Percentiles rank a stretch among this genome's conserved stretches.
Conservation (phyloP, 306 rosid genomes). For the Heteromeles arbutifolia region DNA sequence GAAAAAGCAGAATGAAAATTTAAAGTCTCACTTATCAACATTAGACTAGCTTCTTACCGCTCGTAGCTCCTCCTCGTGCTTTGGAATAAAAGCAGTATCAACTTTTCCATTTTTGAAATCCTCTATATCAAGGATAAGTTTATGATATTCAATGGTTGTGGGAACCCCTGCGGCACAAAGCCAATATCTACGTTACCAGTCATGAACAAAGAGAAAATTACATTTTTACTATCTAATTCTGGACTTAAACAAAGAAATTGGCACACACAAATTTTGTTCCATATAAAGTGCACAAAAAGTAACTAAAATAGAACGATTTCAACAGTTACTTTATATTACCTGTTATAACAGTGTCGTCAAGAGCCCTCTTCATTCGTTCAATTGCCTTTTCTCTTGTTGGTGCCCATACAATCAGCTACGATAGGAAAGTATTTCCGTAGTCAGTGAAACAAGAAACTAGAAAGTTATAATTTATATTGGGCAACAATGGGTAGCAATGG, state of each 20-base stretch:
- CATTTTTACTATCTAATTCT: background rate
- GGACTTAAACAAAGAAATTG: background rate
- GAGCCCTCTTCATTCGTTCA: conserved; percentile 96
- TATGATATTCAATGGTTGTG: conserved; percentile 97
- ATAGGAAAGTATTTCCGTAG: background rate
- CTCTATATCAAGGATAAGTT: conserved; percentile 90
- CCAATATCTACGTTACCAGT: background rate
- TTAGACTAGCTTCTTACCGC: conserved; percentile 42
- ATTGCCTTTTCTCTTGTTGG: conserved; percentile 96
- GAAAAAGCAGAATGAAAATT: background rate
- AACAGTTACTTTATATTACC: conserved; percentile 31
- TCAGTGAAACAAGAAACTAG: background rate
- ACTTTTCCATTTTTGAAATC: conserved; percentile 90
- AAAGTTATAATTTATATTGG: background rate
- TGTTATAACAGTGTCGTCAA: conserved; percentile 81
- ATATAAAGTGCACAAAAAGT: background rate
- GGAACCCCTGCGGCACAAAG: conserved; percentile 67
- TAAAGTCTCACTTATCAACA: background rate
- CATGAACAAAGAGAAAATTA: background rate
- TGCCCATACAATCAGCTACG: conserved; percentile 96
- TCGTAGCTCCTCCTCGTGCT: conserved; percentile 78
- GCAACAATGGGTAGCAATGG: background rate
- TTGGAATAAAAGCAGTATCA: conserved; percentile 93
- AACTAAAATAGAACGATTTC: background rate
- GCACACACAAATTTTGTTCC: background rate